phyloP scores from a whole-genome alignment of 2,329 filamentous ascomycete genomes.

The Scedosporium boydii region DNA sequence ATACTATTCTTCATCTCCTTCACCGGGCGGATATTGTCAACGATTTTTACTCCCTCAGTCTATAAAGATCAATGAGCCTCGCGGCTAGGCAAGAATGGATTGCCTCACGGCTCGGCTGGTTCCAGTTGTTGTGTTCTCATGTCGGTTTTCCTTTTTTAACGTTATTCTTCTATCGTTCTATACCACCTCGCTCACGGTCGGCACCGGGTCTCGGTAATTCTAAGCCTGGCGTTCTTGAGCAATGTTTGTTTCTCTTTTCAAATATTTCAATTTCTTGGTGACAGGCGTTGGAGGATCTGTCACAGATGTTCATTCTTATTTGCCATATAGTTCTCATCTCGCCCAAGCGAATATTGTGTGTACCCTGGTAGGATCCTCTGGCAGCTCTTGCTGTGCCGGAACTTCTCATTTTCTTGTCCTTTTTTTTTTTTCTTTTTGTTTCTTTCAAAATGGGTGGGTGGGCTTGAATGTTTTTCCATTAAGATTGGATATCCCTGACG shows the following conservation, averaged over 20 bases:
- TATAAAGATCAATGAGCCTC: constrained; percentile 7
- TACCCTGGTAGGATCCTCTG: not conserved
- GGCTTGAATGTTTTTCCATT: not conserved
- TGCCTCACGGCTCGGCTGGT: constrained; percentile 8
- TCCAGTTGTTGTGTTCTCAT: not conserved
- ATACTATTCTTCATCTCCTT: not conserved
- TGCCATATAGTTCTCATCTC: not conserved
- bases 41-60: not conserved
- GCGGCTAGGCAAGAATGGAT: constrained; percentile 6
- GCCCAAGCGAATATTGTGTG: not conserved
- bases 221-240: not conserved
- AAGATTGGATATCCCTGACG: constrained; percentile 3
- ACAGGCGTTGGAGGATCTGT: not conserved
- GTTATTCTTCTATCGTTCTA: not conserved
- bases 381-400: not conserved
- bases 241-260: not conserved
- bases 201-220: not conserved
- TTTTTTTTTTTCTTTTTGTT: not conserved
- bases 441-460: not conserved
- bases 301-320: not conserved
- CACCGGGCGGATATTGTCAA: not conserved
- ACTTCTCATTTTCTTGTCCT: not conserved
- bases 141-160: not conserved
- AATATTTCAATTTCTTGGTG: not conserved
- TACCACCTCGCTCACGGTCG: not conserved